A percentile compares a stretch with the other conserved stretches of the same genome.
Evolutionary conservation across 805 yeast genomes (phyloP).

Genomic region (Dipodascus geniculatus): DNA sequence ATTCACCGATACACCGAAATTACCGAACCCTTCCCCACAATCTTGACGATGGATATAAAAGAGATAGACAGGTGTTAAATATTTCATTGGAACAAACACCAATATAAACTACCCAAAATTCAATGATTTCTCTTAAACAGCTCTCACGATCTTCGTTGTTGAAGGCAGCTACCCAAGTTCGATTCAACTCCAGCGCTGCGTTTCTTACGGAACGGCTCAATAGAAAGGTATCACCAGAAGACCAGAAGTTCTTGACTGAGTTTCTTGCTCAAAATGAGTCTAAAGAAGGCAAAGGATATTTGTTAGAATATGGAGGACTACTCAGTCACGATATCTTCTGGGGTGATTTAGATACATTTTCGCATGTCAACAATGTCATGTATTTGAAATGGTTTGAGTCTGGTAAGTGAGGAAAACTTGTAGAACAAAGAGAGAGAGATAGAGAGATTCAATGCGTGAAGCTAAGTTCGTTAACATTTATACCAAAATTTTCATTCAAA

Average conservation of each 20-base stretch:
- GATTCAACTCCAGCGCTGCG: background rate
- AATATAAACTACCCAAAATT: too few relatives aligned
- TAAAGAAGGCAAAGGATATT: constrained; percentile 18
- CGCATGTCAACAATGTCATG: constrained; percentile 24
- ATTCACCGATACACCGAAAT: background rate
- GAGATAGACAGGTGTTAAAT: too few relatives aligned
- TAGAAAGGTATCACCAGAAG: background rate
- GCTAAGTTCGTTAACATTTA: background rate
- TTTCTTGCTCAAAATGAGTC: constrained; percentile 1
- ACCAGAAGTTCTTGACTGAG: background rate
- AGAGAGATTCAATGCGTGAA: constrained; percentile 3
- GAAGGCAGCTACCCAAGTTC: background rate
- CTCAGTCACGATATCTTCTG: constrained; percentile 16
- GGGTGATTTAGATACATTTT: constrained; percentile 22
- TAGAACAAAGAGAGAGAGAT: too few relatives aligned
- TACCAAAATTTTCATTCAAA: background rate
- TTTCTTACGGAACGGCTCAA: background rate
- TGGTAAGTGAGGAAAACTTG: constrained; percentile 6
- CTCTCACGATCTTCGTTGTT: too few relatives aligned
- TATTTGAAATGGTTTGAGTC: constrained; percentile 25
- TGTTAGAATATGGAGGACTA: constrained; percentile 13
- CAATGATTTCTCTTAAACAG: background rate
- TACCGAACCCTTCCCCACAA: background rate
- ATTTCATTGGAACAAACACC: too few relatives aligned
- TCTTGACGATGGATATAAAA: too few relatives aligned